Evolutionary conservation across 257 asterid species (phyloP).

Genomic region (Jasminum sambac): DNA sequence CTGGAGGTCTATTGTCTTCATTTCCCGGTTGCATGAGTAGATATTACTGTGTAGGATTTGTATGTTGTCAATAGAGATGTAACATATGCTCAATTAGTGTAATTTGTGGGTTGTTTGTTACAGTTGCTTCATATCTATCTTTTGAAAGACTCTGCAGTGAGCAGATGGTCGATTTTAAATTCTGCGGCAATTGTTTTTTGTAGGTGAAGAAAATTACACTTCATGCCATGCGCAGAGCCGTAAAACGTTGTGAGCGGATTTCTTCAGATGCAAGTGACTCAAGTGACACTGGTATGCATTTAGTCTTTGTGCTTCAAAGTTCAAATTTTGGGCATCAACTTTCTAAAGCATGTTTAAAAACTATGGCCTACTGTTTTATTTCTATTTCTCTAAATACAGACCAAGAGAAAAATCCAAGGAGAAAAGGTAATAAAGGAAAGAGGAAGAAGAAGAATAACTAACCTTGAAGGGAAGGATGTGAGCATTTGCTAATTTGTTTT

Average conservation of each 20-base stretch:
- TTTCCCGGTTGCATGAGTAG: neutral
- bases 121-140: neutral
- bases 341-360: too few species aligned
- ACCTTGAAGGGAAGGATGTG: too few species aligned
- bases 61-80: neutral
- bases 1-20: slow-evolving; percentile 3
- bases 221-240: slow-evolving; percentile 48
- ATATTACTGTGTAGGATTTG: neutral
- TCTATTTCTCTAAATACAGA: too few species aligned
- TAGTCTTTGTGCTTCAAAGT: neutral
- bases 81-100: neutral
- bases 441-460: too few species aligned
- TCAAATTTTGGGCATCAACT: neutral
- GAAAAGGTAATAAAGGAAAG: too few species aligned
- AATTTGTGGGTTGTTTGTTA: neutral
- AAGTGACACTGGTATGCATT: slow-evolving; percentile 31
- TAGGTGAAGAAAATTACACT: slow-evolving; percentile 79
- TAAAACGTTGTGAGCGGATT: slow-evolving; percentile 32
- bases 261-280: slow-evolving; percentile 22
- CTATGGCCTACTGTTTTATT: too few species aligned
- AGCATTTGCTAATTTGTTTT: too few species aligned
- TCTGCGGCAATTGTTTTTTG: slow-evolving; percentile 15
- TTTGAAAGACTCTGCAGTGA: neutral
- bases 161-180: neutral
- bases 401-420: too few species aligned